A percentile compares a stretch with the other conserved stretches of the same genome.
These are phyloP conservation scores for Podaxis carcinomalis DNA, from an alignment of 768 basidiomycete species.

Conservation along the genomic window DNA sequence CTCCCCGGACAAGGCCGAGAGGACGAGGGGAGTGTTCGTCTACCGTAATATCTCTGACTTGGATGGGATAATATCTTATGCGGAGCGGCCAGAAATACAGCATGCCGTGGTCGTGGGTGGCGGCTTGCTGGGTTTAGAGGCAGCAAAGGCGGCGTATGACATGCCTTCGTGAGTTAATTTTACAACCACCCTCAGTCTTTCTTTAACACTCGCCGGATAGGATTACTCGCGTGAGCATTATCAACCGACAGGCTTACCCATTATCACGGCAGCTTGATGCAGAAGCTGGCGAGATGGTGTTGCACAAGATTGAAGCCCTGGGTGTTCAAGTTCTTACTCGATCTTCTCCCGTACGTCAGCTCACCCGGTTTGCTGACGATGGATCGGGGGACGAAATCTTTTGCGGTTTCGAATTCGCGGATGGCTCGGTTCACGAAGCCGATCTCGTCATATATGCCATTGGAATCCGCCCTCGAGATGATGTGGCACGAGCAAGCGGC, in stretches of 20 bases:
- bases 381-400: constrained; percentile 28
- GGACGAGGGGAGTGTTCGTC: constrained; percentile 57
- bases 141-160: constrained; percentile 69
- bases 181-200: neutral
- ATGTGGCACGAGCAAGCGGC: constrained; percentile 51
- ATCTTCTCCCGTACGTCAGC: constrained; percentile 28
- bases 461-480: constrained; percentile 69
- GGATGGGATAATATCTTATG: constrained; percentile 57
- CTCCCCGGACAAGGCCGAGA: constrained; percentile 30
- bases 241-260: constrained; percentile 48
- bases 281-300: constrained; percentile 56
- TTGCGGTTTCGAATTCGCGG: constrained; percentile 44
- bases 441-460: constrained; percentile 64
- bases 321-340: constrained; percentile 52
- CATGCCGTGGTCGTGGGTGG: constrained; percentile 62
- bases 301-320: constrained; percentile 53
- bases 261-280: constrained; percentile 56
- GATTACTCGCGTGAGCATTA: constrained; percentile 44
- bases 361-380: constrained; percentile 21
- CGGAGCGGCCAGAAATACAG: constrained; percentile 39
- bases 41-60: constrained; percentile 72
- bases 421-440: constrained; percentile 40
- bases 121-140: constrained; percentile 68
- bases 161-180: constrained; percentile 29
- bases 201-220: constrained; percentile 13